Evolutionary conservation across 345 rosid species (phyloP), one percentile per base, ranked within the genome.

Genomic region (Lagerstroemia speciosa): DNA sequence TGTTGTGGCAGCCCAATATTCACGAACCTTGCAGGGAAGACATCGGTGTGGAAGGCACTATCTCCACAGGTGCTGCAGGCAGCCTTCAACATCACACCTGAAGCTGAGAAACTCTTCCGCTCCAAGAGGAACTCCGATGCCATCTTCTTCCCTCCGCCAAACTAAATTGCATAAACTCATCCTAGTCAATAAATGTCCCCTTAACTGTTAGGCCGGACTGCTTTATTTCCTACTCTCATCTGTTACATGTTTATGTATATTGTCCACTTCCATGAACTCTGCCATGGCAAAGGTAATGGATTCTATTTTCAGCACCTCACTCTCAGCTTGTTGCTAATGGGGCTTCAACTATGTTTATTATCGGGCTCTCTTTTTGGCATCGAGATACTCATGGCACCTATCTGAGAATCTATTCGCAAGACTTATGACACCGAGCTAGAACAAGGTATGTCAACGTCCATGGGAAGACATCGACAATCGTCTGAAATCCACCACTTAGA

Each of bases 11-110:
- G 98, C 66, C 98, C 98, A 0, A 77, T 90, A 11, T 93, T 93
- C 88, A 90, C 96, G 22, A 93, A 93, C 71, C 71, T 93, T 80
- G 98, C 97, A 3, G 97, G 98, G 61, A 89, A 79, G 71, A 93
- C 90, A 20, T 83, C 86, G 0, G 83, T 77, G 30, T 87, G 92
- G 96, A 90, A 90, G 84, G 87, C 97, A 0, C 66, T 93, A 73
- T 89, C 96, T 0, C 94, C 97, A 3, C 75, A 82, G 71, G 97
- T 90, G 76, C 74, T 90, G n/a, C 77, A 81, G 73, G 97, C 97
- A 19, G 70, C 97, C 5, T 87, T 93, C 77, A 84, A 82, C 38
- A 88, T 93, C 61, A 11, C 77, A 15, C 73, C 84, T 6, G 92
- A 90, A 14, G 68, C 79, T 2, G 96, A 93, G 76, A 62, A 85